These are phyloP conservation scores for Cytospora chrysosperma DNA, from an alignment of 2,329 filamentous ascomycete genomes.

Conservation along the genomic window DNA sequence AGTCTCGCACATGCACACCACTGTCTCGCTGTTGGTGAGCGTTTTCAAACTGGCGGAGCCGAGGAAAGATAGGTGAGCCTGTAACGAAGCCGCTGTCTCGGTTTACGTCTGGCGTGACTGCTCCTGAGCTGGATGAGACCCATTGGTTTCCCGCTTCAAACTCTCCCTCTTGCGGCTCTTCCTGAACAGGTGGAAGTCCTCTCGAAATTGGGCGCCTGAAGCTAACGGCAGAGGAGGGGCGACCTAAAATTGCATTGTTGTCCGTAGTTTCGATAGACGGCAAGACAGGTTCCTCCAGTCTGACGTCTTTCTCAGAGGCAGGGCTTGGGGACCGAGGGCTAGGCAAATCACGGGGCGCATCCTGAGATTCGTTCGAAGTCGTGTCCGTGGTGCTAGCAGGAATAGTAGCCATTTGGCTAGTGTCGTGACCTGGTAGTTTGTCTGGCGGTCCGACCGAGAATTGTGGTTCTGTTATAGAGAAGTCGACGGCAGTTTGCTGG, in stretches of 20 bases:
- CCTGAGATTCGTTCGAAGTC: background rate
- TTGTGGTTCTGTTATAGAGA: background rate
- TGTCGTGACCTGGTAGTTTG: background rate
- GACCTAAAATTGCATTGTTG: constrained; percentile 4
- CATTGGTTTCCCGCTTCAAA: constrained; percentile 32
- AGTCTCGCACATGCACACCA: constrained; percentile 54
- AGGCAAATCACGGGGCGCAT: background rate
- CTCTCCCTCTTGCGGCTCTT: constrained; percentile 49
- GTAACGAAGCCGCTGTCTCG: constrained; percentile 51
- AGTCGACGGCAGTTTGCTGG: constrained; percentile 31
- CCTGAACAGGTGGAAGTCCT: constrained; percentile 52
- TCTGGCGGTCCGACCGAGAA: background rate
- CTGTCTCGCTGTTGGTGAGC: constrained; percentile 50
- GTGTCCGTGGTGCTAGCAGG: constrained; percentile 10
- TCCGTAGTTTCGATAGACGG: constrained; percentile 23
- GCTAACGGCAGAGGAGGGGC: constrained; percentile 33
- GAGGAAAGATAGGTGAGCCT: constrained; percentile 42
- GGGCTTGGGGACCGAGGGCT: constrained; percentile 8
- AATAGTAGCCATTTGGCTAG: background rate
- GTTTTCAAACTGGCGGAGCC: constrained; percentile 35
- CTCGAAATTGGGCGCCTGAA: constrained; percentile 44
- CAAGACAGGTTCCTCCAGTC: constrained; percentile 19
- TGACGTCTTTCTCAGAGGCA: constrained; percentile 3
- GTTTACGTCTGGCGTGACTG: constrained; percentile 38
- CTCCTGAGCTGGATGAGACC: constrained; percentile 24